Conservation (phyloP, 345 rosid species). For the Corchorus olitorius region DNA sequence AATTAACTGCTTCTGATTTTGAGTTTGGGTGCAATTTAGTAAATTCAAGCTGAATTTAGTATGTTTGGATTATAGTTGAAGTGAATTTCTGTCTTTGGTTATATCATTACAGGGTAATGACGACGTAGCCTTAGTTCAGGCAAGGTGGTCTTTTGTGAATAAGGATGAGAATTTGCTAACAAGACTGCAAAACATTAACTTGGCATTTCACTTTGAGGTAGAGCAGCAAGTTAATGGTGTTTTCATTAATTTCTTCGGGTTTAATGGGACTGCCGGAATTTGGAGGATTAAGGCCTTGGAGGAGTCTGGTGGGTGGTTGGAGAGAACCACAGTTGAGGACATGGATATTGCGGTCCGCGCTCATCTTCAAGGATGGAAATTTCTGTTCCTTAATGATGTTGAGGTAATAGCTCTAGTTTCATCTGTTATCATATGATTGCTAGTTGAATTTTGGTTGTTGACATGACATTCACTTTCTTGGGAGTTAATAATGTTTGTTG, state of each 20-base stretch:
- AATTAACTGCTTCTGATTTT: not conserved
- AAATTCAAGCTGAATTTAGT: not conserved
- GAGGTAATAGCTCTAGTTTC: conserved; percentile 56
- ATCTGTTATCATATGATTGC: not conserved
- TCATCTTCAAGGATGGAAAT: conserved; percentile 93
- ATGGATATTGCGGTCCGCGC: conserved; percentile 99
- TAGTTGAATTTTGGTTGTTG: not conserved
- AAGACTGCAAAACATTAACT: conserved; percentile 83
- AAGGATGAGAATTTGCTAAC: conserved; percentile 89
- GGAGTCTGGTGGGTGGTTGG: conserved; percentile 95
- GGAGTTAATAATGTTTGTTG: conserved; percentile 17
- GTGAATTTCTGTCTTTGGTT: not conserved
- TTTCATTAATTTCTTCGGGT: conserved; percentile 86
- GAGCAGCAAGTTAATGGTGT: conserved; percentile 94
- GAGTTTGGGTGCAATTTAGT: not conserved
- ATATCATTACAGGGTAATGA: conserved; percentile 62
- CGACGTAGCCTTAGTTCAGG: conserved; percentile 83
- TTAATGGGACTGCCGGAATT: conserved; percentile 95
- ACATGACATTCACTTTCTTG: not conserved
- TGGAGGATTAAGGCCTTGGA: conserved; percentile 96
- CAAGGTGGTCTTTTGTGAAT: conserved; percentile 95
- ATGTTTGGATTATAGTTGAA: not conserved
- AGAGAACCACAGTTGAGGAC: conserved; percentile 96
- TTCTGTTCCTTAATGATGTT: conserved; percentile 80
- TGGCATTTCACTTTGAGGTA: conserved; percentile 92